Evolutionary conservation across 371 early-diverging fungal species (phyloP), one percentile per base, ranked within the genome.

Genomic region (Apophysomyces variabilis): DNA sequence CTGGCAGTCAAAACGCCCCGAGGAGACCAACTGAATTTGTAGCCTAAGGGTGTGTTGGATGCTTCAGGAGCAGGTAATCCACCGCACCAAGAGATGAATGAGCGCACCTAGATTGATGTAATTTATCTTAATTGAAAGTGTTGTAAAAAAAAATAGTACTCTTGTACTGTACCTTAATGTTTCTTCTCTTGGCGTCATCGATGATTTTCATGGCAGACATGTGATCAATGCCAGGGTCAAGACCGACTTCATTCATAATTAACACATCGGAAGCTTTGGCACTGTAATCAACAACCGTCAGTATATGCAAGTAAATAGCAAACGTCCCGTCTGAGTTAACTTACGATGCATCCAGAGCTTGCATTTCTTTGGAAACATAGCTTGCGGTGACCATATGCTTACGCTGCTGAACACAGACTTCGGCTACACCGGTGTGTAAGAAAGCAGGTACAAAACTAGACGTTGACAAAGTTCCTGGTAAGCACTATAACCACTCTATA

Each of bases 211-310:
- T 90, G n/a, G 99, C 98, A 61, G 93, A 95, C 85, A 96, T 86
- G 74, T 98, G 98, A 71, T 99, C 99, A 61, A 99, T 94, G 65
- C 98, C 99, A 5, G 99, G 99, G 78, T 99, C 99, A 61, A 99
- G 83, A 18, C 99, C 99, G 50, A 99, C 96, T 82, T 99, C 99
- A 77, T 98, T 97, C 81, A 99, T 86, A 50, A 98, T 89, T 26
- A 91, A 88, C 13, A 99, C 85, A 21, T 89, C 92, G 11, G 95
- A 92, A 38, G 88, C 85, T 70, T 90, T 87, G 6, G 98, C 99
- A 14, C 90, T 90, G 21, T 36, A 60, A 26, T 3, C 32, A 26
- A 26, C 32, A 26, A 26, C 32, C 1, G 36, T n/a, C 50, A 8
- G 16, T 14, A 26, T 11, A 14, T 57, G 32, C 54, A 21, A 72